Base-by-base conservation (phyloP, 441 rosid genomes). In the Pelargonium fulgidum region DNA sequence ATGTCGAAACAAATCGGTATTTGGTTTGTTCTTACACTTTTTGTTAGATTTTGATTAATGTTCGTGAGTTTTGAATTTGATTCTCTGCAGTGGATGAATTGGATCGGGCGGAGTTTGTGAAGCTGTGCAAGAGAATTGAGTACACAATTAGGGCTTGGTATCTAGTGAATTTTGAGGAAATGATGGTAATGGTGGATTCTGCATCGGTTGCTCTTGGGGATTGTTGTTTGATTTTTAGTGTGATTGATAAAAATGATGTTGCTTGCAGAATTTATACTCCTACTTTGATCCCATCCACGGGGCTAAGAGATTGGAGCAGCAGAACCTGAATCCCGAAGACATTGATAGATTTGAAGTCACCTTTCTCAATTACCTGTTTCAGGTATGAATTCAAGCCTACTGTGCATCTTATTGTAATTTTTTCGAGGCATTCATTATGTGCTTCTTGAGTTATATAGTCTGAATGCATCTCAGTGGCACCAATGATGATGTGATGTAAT, bases 91-190 rank as follows among this genome's bases (percentile, higher is more conserved):
- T 83, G 29, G 89, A 80, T 29, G 69, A 78, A 50, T n/a, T 79
- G 41, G 96, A 94, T 68, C 79, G 89, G 67, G 83, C 85, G 0
- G 99, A 94, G 81, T 94, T 94, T 81, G 63, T 88, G 17, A 91
- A 85, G 83, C 85, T 94, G 66, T 89, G 93, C 78, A 86, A 91
- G 85, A 83, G 99, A 80, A 85, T 87, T 12, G 97, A 94, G 81
- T 91, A 80, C 83, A 88, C 87, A 1, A 82, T 94, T 70, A 85
- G 99, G 76, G 97, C 99, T 58, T 94, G 97, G 99, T 94, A 94
- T 80, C 87, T 86, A 73, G 85, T 94, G 63, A 96, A 94, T 72
- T 94, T 91, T 78, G 99, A 93, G 76, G 96, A 93, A 78, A 79
- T 91, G 76, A 88, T 93, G 96, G 97, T 93, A 83, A 9, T 66